Conservation (phyloP, 306 rosid species). For the Lathyrus oleraceus region DNA sequence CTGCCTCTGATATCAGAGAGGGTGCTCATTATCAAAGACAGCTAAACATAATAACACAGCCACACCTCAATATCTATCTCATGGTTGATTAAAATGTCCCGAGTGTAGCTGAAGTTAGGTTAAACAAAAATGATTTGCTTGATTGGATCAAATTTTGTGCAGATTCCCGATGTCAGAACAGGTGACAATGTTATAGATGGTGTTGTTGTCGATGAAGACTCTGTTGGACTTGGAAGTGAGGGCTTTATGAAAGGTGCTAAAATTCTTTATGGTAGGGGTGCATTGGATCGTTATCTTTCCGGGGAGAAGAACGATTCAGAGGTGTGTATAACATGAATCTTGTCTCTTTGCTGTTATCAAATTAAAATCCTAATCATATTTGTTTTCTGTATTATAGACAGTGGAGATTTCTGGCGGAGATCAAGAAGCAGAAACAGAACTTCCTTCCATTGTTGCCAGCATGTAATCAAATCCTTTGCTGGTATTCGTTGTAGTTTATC, state of each 20-base stretch:
- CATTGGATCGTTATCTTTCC: slow-evolving; percentile 69
- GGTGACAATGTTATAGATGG: slow-evolving; percentile 78
- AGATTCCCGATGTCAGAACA: slow-evolving; percentile 84
- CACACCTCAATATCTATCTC: not conserved
- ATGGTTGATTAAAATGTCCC: not conserved
- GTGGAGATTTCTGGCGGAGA: slow-evolving; percentile 49
- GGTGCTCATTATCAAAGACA: not conserved
- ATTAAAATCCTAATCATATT: slow-evolving; percentile 13
- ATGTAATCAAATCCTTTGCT: slow-evolving; percentile 55
- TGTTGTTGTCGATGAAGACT: slow-evolving; percentile 83
- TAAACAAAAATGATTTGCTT: not conserved
- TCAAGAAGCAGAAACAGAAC: slow-evolving; percentile 69
- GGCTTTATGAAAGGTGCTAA: slow-evolving; percentile 63
- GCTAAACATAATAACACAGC: not conserved
- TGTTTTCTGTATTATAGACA: slow-evolving; percentile 37
- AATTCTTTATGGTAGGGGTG: slow-evolving; percentile 76
- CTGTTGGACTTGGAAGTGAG: slow-evolving; percentile 60
- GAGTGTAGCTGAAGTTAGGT: not conserved
- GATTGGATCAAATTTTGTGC: slow-evolving; percentile 35
- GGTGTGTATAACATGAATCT: slow-evolving; percentile 39
- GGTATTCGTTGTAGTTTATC: slow-evolving; percentile 39
- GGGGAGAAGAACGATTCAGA: slow-evolving; percentile 50
- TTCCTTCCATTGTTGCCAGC: slow-evolving; percentile 81
- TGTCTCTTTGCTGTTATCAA: not conserved
- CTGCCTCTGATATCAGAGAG: not conserved